Evolutionary conservation across 2,329 filamentous ascomycete genomes (phyloP).

Genomic region (Tolypocladium sp.): DNA sequence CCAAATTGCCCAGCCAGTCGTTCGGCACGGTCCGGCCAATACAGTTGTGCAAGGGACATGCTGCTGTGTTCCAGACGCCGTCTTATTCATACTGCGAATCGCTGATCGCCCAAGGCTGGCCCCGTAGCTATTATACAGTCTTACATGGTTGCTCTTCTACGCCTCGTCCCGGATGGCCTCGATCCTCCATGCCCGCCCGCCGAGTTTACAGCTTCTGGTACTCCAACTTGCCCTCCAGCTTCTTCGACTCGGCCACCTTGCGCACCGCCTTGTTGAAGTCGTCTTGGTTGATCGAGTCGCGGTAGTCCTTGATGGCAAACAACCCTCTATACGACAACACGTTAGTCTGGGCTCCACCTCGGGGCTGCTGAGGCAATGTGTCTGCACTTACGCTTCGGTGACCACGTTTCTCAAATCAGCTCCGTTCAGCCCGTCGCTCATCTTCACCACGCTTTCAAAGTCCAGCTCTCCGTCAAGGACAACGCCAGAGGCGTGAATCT

Average conservation of each 20-base stretch:
- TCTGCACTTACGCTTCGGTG: conserved; percentile 78
- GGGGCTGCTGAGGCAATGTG: background rate
- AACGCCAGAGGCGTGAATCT: conserved; percentile 87
- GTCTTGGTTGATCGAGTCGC: conserved; percentile 93
- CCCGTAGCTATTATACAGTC: background rate
- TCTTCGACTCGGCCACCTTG: conserved; percentile 96
- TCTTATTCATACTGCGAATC: background rate
- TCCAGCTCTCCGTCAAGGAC: conserved; percentile 91
- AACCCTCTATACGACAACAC: conserved; percentile 53
- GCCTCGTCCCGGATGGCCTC: background rate
- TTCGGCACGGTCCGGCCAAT: background rate
- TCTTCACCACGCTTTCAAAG: conserved; percentile 98
- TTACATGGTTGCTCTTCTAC: background rate
- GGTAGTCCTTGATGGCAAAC: conserved; percentile 97
- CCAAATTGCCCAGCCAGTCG: background rate
- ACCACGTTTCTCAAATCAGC: conserved; percentile 96
- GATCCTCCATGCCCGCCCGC: background rate
- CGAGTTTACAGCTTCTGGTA: conserved; percentile 77
- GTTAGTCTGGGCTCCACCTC: background rate
- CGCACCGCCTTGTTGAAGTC: conserved; percentile 99
- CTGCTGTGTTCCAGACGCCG: background rate
- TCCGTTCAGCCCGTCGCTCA: conserved; percentile 97
- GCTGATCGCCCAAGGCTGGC: background rate
- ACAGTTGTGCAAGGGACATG: background rate
- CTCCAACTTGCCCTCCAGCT: conserved; percentile 94